These are phyloP conservation scores for Auriculariales sp. DNA, from an alignment of 768 basidiomycete species.

Conservation along the genomic window DNA sequence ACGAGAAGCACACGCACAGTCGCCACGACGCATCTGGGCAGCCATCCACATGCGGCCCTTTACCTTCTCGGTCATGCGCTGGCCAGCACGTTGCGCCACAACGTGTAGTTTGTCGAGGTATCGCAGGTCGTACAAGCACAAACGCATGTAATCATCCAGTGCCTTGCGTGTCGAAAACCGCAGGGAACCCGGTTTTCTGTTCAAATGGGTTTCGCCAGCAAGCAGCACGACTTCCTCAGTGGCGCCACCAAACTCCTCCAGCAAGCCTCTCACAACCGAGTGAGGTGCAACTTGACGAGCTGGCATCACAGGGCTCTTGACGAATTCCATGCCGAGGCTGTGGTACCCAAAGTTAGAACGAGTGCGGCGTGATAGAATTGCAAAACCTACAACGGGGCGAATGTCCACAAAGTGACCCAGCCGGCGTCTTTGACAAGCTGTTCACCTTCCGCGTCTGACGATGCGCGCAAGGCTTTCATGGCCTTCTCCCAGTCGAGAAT, in stretches of 20 bases:
- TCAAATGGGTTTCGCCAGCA: constrained; percentile 12
- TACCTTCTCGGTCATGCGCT: constrained; percentile 2
- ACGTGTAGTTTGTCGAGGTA: neutral
- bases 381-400: constrained; percentile 22
- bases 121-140: constrained; percentile 4
- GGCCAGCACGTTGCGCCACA: constrained; percentile 1
- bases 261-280: constrained; percentile 22
- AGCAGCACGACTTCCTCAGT: constrained; percentile 25
- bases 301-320: constrained; percentile 26
- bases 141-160: constrained; percentile 4
- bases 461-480: constrained; percentile 11
- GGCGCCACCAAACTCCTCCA: constrained; percentile 22
- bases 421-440: constrained; percentile 22
- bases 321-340: constrained; percentile 28
- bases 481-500: constrained; percentile 18
- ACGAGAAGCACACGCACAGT: constrained; percentile 23
- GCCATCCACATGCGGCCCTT: constrained; percentile 25
- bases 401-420: constrained; percentile 27
- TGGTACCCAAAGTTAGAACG: neutral
- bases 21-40: constrained; percentile 29
- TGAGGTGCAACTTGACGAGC: constrained; percentile 22
- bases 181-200: constrained; percentile 10
- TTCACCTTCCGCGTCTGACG: constrained; percentile 17
- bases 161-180: neutral
- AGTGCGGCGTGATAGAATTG: constrained; percentile 1